Evolutionary conservation across 305 asterid genomes (phyloP).

Genomic region (Rubia occidens): DNA sequence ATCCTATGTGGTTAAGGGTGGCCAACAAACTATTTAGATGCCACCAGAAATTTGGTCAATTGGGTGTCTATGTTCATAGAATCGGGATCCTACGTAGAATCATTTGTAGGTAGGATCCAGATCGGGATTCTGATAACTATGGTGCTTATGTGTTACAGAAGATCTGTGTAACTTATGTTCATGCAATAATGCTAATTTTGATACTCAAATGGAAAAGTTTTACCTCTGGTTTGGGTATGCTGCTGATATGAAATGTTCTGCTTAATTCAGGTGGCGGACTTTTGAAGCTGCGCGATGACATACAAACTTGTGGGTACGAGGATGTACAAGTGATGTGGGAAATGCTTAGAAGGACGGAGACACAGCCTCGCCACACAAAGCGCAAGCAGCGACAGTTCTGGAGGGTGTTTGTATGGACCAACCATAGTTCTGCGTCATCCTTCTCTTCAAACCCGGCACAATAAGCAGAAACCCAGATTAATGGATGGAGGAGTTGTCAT

Average conservation of each 20-base stretch:
- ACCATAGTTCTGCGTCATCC: constrained; percentile 28
- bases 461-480: constrained; percentile 13
- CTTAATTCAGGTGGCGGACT: constrained; percentile 51
- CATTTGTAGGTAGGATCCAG: too few relatives aligned
- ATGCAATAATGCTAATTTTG: not conserved
- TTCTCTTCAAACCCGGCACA: constrained; percentile 31
- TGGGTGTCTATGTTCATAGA: not conserved
- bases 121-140: too few relatives aligned
- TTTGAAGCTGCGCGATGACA: constrained; percentile 72
- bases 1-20: not conserved
- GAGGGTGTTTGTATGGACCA: constrained; percentile 45
- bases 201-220: not conserved
- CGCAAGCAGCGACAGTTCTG: constrained; percentile 44
- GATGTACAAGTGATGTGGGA: constrained; percentile 98
- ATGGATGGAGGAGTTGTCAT: constrained; percentile 5
- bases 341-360: constrained; percentile 57
- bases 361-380: constrained; percentile 35
- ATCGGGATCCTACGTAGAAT: not conserved
- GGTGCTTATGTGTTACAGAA: too few relatives aligned
- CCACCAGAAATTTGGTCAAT: not conserved
- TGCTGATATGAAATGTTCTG: not conserved
- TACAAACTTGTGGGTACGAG: constrained; percentile 84
- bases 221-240: not conserved
- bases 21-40: not conserved
- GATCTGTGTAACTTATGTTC: not conserved